Percentiles rank a stretch among this genome's conserved stretches.
Evolutionary conservation across 164 flowering plant species (phyloP).

Genomic region (Litsea cubeba): DNA sequence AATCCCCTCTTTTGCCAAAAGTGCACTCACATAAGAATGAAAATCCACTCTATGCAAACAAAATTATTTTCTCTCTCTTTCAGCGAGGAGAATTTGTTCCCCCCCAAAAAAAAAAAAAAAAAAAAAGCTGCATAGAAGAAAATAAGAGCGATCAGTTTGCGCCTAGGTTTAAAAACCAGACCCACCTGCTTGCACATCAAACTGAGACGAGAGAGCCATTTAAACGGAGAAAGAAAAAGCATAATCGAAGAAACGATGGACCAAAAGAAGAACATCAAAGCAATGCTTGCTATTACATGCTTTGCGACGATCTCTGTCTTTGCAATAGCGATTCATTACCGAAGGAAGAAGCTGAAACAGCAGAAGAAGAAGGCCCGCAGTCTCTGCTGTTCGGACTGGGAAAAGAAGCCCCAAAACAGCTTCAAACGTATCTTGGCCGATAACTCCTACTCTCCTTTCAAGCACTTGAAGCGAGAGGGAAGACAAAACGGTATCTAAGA

Average conservation of each 20-base stretch:
- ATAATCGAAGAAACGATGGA: not conserved
- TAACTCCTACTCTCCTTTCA: conserved; percentile 14
- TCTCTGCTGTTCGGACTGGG: not conserved
- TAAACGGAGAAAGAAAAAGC: not conserved
- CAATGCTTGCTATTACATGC: conserved; percentile 6
- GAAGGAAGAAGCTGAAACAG: conserved; percentile 1
- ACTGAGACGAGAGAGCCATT: not conserved
- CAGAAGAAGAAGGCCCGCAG: not conserved
- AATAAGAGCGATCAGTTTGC: no score
- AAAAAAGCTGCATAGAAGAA: no score
- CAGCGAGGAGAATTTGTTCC: no score
- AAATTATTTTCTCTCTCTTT: no score
- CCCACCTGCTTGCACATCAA: no score
- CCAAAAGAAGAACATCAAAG: not conserved
- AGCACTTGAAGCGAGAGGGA: conserved; percentile 10
- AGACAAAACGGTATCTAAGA: not conserved
- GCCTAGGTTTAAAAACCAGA: no score
- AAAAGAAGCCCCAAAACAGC: conserved; percentile 15
- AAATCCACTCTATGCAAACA: no score
- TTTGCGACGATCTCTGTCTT: conserved; percentile 3
- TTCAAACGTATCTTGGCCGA: conserved; percentile 17
- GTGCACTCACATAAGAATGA: no score
- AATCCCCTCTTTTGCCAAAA: no score
- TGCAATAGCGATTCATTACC: not conserved
- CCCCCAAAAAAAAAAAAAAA: no score